These are phyloP conservation scores for Scheffersomyces stipitis DNA, from an alignment of 805 yeast genomes.

Conservation along the genomic window DNA sequence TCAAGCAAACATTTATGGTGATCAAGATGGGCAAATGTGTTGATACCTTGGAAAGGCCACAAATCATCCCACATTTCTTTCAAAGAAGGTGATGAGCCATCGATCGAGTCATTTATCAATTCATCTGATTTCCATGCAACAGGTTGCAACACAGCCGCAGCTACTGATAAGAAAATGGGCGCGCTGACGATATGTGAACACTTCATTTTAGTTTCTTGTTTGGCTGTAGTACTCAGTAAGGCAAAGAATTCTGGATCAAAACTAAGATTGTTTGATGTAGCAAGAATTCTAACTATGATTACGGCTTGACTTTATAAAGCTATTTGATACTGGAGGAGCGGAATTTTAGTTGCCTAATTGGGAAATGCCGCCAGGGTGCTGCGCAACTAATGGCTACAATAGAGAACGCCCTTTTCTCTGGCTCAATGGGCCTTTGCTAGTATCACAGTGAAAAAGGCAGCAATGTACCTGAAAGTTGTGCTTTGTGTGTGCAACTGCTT, in stretches of 20 bases:
- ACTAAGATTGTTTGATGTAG: background rate
- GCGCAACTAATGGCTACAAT: background rate
- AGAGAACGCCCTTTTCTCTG: background rate
- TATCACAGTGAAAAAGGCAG: too few species aligned
- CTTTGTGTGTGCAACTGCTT: too few species aligned
- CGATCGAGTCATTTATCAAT: slow-evolving; percentile 4
- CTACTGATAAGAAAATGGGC: background rate
- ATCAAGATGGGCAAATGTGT: slow-evolving; percentile 74
- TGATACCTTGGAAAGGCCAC: slow-evolving; percentile 71
- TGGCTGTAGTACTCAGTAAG: background rate
- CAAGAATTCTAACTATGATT: background rate
- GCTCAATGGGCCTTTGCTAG: too few species aligned
- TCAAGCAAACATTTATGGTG: slow-evolving; percentile 56
- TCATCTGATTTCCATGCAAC: background rate
- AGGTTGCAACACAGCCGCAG: background rate
- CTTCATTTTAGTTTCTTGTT: background rate
- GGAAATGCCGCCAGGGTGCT: background rate
- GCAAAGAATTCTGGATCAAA: background rate
- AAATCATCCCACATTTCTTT: slow-evolving; percentile 68
- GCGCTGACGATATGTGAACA: background rate
- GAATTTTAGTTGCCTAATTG: background rate
- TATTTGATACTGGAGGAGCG: background rate
- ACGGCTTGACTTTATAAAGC: background rate
- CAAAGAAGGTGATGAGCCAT: slow-evolving; percentile 36
- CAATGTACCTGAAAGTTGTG: too few species aligned